Percentiles rank a stretch among this genome's conserved stretches.
phyloP scores from a whole-genome alignment of 148 eudicot species.

The Persicaria tinctoria region DNA sequence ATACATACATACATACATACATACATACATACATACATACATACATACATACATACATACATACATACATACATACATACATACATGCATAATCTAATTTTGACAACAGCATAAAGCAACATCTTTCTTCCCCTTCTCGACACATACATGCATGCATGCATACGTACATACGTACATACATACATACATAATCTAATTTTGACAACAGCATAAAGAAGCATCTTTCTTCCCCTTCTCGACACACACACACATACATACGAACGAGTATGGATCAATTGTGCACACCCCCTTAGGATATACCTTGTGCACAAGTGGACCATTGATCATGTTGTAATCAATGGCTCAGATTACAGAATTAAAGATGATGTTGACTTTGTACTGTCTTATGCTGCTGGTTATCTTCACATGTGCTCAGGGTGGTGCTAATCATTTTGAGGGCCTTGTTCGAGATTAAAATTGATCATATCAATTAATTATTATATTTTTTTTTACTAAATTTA shows the following conservation, averaged over 20 bases:
- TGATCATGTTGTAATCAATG: no score
- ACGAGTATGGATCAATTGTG: no score
- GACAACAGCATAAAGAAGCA: not conserved
- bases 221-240: constrained; percentile 11
- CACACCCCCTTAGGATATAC: no score
- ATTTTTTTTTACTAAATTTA: no score
- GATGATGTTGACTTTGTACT: constrained; percentile 61
- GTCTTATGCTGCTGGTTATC: constrained; percentile 49
- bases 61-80: no score
- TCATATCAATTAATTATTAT: no score
- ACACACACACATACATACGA: not conserved
- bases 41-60: not conserved
- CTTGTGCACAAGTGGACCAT: no score
- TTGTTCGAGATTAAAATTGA: no score
- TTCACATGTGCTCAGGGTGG: constrained; percentile 43
- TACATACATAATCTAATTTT: not conserved
- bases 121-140: constrained; percentile 10
- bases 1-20: not conserved
- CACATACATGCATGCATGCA: not conserved
- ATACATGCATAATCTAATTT: not conserved
- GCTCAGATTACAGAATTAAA: constrained; percentile 40
- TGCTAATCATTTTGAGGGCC: no score
- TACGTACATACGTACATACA: no score
- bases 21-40: no score
- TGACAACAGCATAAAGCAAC: not conserved